Percentiles rank a stretch among this genome's conserved stretches.
phyloP scores from a whole-genome alignment of 2,329 filamentous ascomycete genomes.

The Thielaviopsis euricoi region DNA sequence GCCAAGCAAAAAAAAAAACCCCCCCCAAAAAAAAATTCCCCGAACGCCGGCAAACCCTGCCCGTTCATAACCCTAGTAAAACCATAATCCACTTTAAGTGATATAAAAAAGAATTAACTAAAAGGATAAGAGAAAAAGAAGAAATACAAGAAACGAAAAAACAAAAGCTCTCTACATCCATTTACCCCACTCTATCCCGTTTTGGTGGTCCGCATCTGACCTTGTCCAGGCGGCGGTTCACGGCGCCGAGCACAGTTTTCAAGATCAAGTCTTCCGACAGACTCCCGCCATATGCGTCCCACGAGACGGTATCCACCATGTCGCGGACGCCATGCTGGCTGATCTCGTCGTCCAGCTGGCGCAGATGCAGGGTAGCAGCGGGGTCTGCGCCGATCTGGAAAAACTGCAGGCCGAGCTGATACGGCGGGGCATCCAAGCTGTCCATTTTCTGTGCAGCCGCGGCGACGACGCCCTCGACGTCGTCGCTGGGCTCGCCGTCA shows the following conservation, averaged over 20 bases:
- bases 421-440: slow-evolving; percentile 48
- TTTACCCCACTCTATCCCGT: slow-evolving; percentile 7
- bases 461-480: slow-evolving; percentile 56
- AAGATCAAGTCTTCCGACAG: slow-evolving; percentile 58
- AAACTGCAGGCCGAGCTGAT: slow-evolving; percentile 87
- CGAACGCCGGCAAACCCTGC: not conserved
- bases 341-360: slow-evolving; percentile 58
- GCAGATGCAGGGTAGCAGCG: slow-evolving; percentile 46
- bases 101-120: too few species aligned
- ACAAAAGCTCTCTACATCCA: not conserved
- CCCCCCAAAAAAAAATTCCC: too few species aligned
- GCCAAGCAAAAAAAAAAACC: not conserved
- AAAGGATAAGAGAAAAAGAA: too few species aligned
- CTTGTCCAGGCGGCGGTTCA: slow-evolving; percentile 34
- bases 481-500: slow-evolving; percentile 68
- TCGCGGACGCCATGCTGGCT: slow-evolving; percentile 48
- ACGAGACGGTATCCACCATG: slow-evolving; percentile 84
- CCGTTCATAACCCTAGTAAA: too few species aligned
- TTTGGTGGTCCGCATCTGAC: slow-evolving; percentile 10
- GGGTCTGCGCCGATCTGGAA: slow-evolving; percentile 76
- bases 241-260: slow-evolving; percentile 67
- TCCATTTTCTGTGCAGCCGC: slow-evolving; percentile 54
- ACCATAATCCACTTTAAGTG: too few species aligned
- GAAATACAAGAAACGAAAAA: too few species aligned
- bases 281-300: slow-evolving; percentile 33